phyloP scores from a whole-genome alignment of 2,329 filamentous ascomycete species.

The Ascochyta pisi region DNA sequence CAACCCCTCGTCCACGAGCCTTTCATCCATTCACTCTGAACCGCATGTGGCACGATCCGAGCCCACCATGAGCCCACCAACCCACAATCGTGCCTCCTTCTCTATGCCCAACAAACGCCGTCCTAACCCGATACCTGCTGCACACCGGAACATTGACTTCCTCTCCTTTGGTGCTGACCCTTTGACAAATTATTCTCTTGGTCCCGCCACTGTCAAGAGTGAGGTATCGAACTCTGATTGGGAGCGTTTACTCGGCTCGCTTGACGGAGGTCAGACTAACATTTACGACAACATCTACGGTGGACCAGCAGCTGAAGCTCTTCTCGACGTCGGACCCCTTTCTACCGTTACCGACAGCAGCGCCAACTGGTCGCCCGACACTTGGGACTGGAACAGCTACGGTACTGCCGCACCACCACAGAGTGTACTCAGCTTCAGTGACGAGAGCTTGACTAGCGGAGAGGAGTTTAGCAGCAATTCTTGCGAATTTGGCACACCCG shows the following conservation, averaged over 20 bases:
- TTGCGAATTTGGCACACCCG: conserved; percentile 40
- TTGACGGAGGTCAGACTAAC: conserved; percentile 81
- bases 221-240: conserved; percentile 73
- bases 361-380: conserved; percentile 44
- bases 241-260: conserved; percentile 80
- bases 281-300: conserved; percentile 87
- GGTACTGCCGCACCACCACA: conserved; percentile 50
- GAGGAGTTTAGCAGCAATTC: conserved; percentile 48
- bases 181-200: conserved; percentile 38
- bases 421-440: conserved; percentile 66
- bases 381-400: conserved; percentile 44
- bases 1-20: conserved; percentile 57
- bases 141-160: conserved; percentile 55
- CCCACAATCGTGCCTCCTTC: conserved; percentile 42
- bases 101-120: conserved; percentile 46
- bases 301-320: conserved; percentile 59
- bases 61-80: conserved; percentile 54
- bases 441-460: conserved; percentile 65
- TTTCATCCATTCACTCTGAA: conserved; percentile 58
- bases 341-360: conserved; percentile 40
- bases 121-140: conserved; percentile 33
- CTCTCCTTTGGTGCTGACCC: conserved; percentile 55
- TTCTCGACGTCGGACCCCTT: conserved; percentile 42
- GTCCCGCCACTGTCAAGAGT: conserved; percentile 48
- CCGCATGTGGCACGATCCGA: conserved; percentile 55